Conservation (phyloP, 306 rosid species). For the Malus asiatica region DNA sequence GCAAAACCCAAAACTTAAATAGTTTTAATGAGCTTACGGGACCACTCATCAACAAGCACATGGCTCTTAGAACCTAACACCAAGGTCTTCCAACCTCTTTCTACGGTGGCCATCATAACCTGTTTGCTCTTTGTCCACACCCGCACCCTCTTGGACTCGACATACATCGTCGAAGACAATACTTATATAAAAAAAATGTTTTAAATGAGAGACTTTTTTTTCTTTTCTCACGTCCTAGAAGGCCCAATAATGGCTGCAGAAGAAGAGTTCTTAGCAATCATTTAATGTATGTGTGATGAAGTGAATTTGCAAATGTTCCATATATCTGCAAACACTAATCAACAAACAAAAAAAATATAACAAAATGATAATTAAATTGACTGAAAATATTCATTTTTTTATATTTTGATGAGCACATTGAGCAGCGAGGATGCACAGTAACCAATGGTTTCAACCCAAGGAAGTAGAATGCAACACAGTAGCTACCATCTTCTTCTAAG, state of each 20-base stretch:
- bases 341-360: background rate
- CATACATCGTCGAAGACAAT: conserved; percentile 22
- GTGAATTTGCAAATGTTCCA: conserved; percentile 25
- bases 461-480: conserved; percentile 5
- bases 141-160: conserved; percentile 65
- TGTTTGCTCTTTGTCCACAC: conserved; percentile 63
- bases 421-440: background rate
- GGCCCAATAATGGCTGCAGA: conserved; percentile 19
- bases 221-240: background rate
- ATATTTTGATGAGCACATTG: background rate
- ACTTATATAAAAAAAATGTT: too few species aligned
- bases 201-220: too few species aligned
- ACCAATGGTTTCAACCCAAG: conserved; percentile 4
- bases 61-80: conserved; percentile 34
- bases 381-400: background rate
- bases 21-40: too few species aligned
- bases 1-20: too few species aligned
- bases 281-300: conserved; percentile 1
- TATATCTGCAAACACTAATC: conserved; percentile 24
- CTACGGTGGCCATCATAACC: conserved; percentile 85
- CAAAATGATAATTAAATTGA: background rate
- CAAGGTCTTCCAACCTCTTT: conserved; percentile 87
- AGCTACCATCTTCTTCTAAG: conserved; percentile 7
- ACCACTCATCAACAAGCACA: too few species aligned
- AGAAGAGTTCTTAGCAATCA: conserved; percentile 4